A percentile compares a stretch with the other conserved stretches of the same genome.
These are phyloP conservation scores for Neofusicoccum kwambonambiense DNA, from an alignment of 2,329 filamentous ascomycete species.

Conservation along the genomic window DNA sequence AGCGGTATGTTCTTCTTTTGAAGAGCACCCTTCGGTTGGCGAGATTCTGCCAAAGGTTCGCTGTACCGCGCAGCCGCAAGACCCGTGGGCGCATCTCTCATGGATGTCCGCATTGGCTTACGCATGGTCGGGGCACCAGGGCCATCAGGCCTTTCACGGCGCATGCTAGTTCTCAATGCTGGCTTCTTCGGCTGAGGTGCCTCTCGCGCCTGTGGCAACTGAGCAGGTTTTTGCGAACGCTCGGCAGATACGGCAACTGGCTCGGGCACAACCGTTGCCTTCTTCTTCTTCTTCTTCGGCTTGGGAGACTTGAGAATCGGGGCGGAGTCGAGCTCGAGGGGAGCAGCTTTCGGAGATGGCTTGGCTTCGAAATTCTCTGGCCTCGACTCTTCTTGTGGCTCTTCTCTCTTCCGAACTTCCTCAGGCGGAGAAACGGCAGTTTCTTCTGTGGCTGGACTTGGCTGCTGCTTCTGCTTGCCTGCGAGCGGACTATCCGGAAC, in stretches of 20 bases:
- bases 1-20: conserved; percentile 41
- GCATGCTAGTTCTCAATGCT: conserved; percentile 42
- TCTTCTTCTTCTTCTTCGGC: conserved; percentile 42
- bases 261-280: conserved; percentile 20
- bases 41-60: conserved; percentile 26
- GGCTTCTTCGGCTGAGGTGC: conserved; percentile 37
- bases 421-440: not conserved
- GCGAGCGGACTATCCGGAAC: conserved; percentile 13
- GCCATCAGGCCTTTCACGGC: conserved; percentile 24
- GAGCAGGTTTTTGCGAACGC: conserved; percentile 15
- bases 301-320: conserved; percentile 28
- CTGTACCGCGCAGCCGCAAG: conserved; percentile 37
- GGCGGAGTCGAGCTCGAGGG: not conserved
- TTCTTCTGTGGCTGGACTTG: conserved; percentile 40
- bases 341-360: not conserved
- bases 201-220: conserved; percentile 8
- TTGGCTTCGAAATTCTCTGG: conserved; percentile 17
- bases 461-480: conserved; percentile 52
- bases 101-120: conserved; percentile 24
- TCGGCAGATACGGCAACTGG: not conserved
- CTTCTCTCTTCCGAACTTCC: not conserved
- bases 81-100: conserved; percentile 26
- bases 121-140: not conserved
- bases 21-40: conserved; percentile 34
- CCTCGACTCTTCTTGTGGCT: not conserved